Percentiles rank a stretch among this genome's conserved stretches.
phyloP scores from a whole-genome alignment of 495 filamentous ascomycete species.

The Aspergillus carlsbadensis region DNA sequence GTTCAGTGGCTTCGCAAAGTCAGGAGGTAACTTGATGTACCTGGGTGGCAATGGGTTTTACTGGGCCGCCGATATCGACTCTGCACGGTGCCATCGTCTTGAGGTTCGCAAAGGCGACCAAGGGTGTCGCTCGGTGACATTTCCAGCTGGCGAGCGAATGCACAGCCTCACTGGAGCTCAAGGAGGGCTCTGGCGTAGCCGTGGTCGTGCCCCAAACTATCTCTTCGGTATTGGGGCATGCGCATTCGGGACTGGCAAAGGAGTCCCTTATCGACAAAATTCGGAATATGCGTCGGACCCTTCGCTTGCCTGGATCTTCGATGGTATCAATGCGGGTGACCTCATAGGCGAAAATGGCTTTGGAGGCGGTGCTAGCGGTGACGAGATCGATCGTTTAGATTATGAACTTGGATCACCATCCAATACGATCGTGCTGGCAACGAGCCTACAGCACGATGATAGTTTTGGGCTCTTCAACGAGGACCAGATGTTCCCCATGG shows the following conservation, averaged over 20 bases:
- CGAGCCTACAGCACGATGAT: slow-evolving; percentile 27
- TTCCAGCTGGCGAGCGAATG: slow-evolving; percentile 23
- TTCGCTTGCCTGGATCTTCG: too few species aligned
- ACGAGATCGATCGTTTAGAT: too few species aligned
- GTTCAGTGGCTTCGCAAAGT: slow-evolving; percentile 16
- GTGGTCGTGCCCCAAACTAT: slow-evolving; percentile 27
- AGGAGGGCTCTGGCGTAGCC: slow-evolving; percentile 29
- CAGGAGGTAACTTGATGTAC: slow-evolving; percentile 26
- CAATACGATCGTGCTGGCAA: slow-evolving; percentile 26
- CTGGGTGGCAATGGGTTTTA: slow-evolving; percentile 36
- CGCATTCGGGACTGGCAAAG: too few species aligned
- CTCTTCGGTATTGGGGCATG: slow-evolving; percentile 22
- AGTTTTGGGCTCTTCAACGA: slow-evolving; percentile 31
- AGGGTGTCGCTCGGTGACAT: slow-evolving; percentile 26
- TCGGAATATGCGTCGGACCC: too few species aligned
- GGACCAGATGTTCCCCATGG: slow-evolving; percentile 28
- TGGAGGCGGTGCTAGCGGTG: too few species aligned
- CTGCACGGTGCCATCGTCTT: slow-evolving; percentile 23
- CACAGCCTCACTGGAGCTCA: slow-evolving; percentile 19
- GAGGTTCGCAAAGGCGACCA: slow-evolving; percentile 32
- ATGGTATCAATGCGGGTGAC: too few species aligned
- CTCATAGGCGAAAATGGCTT: too few species aligned
- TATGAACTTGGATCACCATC: slow-evolving; percentile 18
- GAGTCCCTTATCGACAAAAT: too few species aligned
- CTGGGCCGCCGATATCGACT: slow-evolving; percentile 11